phyloP scores from a whole-genome alignment of 2,329 filamentous ascomycete genomes.

The Fusarium anthophilum region DNA sequence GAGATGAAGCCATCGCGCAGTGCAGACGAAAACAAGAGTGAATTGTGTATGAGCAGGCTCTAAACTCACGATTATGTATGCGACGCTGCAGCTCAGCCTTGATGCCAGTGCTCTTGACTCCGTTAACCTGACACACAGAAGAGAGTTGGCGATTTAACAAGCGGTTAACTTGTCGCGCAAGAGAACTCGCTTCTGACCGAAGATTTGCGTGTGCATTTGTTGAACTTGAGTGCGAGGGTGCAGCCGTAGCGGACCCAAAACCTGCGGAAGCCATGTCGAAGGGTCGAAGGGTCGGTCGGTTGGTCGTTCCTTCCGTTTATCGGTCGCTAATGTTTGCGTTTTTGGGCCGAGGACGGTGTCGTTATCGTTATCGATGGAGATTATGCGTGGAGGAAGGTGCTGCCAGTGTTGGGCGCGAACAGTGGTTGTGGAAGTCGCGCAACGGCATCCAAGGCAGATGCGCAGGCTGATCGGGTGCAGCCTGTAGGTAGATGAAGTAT shows the following conservation, averaged over 20 bases:
- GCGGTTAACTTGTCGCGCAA: conserved; percentile 57
- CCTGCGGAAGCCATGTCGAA: conserved; percentile 40
- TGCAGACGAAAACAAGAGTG: background rate
- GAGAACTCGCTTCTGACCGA: conserved; percentile 54
- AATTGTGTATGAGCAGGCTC: background rate
- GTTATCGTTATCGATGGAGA: background rate
- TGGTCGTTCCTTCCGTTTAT: conserved; percentile 16
- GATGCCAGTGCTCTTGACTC: conserved; percentile 80
- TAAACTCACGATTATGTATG: conserved; percentile 77
- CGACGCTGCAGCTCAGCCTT: conserved; percentile 85
- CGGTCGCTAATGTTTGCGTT: conserved; percentile 1
- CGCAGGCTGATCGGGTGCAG: conserved; percentile 29
- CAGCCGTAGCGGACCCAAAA: conserved; percentile 32
- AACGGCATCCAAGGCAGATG: conserved; percentile 43
- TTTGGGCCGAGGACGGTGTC: background rate
- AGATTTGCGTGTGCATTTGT: conserved; percentile 40
- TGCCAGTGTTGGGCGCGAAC: conserved; percentile 17
- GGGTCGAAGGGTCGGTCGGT: background rate
- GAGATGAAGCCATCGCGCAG: background rate
- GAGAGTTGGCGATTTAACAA: conserved; percentile 74
- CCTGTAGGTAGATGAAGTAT: conserved; percentile 3
- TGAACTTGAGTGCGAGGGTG: conserved; percentile 15
- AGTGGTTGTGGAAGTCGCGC: conserved; percentile 33
- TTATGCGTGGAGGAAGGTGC: conserved; percentile 16
- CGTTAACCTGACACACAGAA: conserved; percentile 77